phyloP scores from a whole-genome alignment of 192 early-diverging fungal species.

The Coemansia sp. region DNA sequence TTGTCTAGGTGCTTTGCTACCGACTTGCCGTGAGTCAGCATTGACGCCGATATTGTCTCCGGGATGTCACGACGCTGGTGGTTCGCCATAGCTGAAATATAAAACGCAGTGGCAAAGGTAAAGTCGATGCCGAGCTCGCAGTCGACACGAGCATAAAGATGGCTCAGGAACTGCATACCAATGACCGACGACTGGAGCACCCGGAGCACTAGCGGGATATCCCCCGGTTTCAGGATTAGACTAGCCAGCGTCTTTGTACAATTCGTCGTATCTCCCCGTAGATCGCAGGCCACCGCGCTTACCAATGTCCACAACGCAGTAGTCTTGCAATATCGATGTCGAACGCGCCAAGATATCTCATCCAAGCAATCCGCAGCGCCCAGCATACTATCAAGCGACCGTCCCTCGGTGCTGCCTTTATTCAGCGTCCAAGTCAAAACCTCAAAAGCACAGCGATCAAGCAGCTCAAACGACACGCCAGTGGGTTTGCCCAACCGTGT shows the following conservation, averaged over 20 bases:
- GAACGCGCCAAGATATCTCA: slow-evolving; percentile 27
- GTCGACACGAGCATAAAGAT: slow-evolving; percentile 1
- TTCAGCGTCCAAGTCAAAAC: slow-evolving; percentile 7
- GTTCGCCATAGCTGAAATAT: slow-evolving; percentile 11
- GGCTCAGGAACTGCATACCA: not conserved
- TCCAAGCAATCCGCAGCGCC: slow-evolving; percentile 9
- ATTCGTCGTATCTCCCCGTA: not conserved
- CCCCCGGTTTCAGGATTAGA: not conserved
- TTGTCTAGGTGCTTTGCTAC: not conserved
- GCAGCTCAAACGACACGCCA: slow-evolving; percentile 5
- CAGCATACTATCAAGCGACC: not conserved
- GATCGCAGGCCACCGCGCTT: slow-evolving; percentile 17
- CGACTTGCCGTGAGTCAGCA: not conserved
- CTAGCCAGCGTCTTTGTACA: not conserved
- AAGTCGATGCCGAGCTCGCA: not conserved
- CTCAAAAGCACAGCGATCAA: slow-evolving; percentile 16
- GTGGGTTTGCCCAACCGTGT: slow-evolving; percentile 14
- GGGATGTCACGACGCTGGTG: not conserved
- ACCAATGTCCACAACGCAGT: slow-evolving; percentile 19
- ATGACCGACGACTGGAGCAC: slow-evolving; percentile 4
- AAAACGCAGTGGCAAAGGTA: slow-evolving; percentile 16
- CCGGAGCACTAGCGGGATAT: not conserved
- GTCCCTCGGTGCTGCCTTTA: not conserved
- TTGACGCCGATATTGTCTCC: not conserved
- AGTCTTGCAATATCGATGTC: not conserved